Base-by-base conservation (phyloP, 2,329 filamentous ascomycete genomes). In the Magnaporthiopsis rhizophila region DNA sequence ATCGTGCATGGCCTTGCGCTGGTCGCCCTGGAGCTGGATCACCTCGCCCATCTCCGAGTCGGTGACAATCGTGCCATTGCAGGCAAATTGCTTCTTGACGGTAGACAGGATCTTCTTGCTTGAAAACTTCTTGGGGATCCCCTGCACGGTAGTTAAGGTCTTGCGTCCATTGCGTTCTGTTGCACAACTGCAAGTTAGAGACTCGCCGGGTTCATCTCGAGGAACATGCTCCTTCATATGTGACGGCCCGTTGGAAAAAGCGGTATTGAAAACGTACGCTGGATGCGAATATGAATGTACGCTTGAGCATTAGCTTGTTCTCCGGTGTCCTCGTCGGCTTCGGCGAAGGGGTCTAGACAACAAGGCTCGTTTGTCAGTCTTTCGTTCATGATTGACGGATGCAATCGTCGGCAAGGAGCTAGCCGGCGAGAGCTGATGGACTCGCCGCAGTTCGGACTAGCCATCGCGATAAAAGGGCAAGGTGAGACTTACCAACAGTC, bases 101-200 rank as follows among this genome's bases (percentile, higher is more conserved):
- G 96, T 93, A 85, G 97, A 97, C 75, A 99, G 89, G 78, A 99
- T 97, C 84, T 97, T 97, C 88, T 97, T 98, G 81, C 95, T 92
- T 82, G 97, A 94, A 77, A 97, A 98, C 79, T 98, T 97, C 85
- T 95, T 95, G 69, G 95, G 94, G 75, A 99, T 89, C 81, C 95
- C 95, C 87, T 98, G 94, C 75, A 99, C 93, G 74, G 95, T 99
- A 74, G 95, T 99, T 90, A 99, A 86, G 84, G 95, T 98, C 88
- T 99, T 99, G 81, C 95, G 95, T 88, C 95, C 95, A 98, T 99
- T 99, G 83, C 95, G 95, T 84, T 99, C 94, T 98, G 79, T 34
- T 45, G 64, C 18, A 9, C 30, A 3, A 30, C 5, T 5, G 26
- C 6, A 21, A 34, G 45, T 62, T 24, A 62, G 38, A 32, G n/a